Evolutionary conservation across 1,284 basidiomycete genomes (phyloP), one percentile per base, ranked within the genome.

Genomic region (Ustilago lituana): DNA sequence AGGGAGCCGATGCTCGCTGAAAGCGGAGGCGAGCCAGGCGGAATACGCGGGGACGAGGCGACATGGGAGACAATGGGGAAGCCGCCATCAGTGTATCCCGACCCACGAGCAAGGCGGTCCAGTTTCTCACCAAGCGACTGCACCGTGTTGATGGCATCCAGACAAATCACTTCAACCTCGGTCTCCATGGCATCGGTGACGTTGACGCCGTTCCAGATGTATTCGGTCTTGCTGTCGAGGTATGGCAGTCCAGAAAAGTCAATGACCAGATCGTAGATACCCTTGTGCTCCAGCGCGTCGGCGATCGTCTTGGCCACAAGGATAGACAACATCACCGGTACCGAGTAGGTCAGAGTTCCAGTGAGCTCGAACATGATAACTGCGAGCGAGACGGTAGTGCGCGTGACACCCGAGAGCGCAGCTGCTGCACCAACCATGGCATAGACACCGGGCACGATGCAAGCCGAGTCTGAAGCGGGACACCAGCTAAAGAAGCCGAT

Each of bases 361-460:
- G 94, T 98, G 43, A 98, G 86, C 83, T 98, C 95, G 77, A 97
- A 92, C 88, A 97, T 93, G 84, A 98, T 98, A 50, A 98, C 94
- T 2, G 93, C 94, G 46, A 97, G 86, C 2, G 93, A 94, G 9
- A 97, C 92, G 0, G 92, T 93, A 14, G 91, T 92, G 32, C 91
- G 86, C 79, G 81, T 92, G 86, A 58, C 87, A 86, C 51, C 91
- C 8, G 88, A 90, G 0, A 92, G 83, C 86, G 91, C 89, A 1
- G 90, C 89, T 26, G 91, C 88, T 17, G 91, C 90, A 1, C 91
- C 91, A 32, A 92, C 88, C 20, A 92, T 89, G 14, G 91, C 89
- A 76, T 93, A 93, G 72, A 92, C 91, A 27, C 90, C 89, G 3
- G 91, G 90, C 5, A 88, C 90, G 40, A 92, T 87, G 61, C 77